A percentile compares a stretch with the other conserved stretches of the same genome.
These are phyloP conservation scores for Pulveroboletus sp. DNA, from an alignment of 768 basidiomycete genomes.

Conservation along the genomic window DNA sequence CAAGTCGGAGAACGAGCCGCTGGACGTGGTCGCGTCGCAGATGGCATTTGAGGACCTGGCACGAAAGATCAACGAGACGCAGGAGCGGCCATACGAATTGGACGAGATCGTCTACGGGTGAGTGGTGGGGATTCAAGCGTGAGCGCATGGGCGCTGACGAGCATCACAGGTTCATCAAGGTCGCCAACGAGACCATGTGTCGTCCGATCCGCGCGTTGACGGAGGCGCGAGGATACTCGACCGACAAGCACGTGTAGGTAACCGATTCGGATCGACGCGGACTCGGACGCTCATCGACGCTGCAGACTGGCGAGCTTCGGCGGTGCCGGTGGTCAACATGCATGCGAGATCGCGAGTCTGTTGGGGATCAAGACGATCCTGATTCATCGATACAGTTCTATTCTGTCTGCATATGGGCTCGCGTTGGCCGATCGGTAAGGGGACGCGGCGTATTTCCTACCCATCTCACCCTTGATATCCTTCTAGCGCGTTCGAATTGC, in stretches of 20 bases:
- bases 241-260: conserved; percentile 62
- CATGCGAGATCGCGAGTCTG: conserved; percentile 84
- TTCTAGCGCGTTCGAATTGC: conserved; percentile 75
- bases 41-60: conserved; percentile 65
- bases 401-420: conserved; percentile 92
- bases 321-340: conserved; percentile 88
- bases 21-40: conserved; percentile 71
- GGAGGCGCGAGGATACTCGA: conserved; percentile 83
- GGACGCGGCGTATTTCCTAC: background rate
- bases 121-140: conserved; percentile 14
- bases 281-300: background rate
- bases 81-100: conserved; percentile 54
- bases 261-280: background rate
- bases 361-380: conserved; percentile 86
- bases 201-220: conserved; percentile 89
- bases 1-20: conserved; percentile 76
- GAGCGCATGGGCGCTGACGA: background rate
- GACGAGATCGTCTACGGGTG: conserved; percentile 91
- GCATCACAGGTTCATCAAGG: conserved; percentile 78
- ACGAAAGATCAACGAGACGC: conserved; percentile 63
- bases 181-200: conserved; percentile 96
- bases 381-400: conserved; percentile 88
- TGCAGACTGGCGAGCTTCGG: conserved; percentile 79
- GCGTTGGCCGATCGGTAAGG: conserved; percentile 74
- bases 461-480: background rate